Base-by-base conservation (phyloP, 345 rosid genomes). In the Citrus medica region DNA sequence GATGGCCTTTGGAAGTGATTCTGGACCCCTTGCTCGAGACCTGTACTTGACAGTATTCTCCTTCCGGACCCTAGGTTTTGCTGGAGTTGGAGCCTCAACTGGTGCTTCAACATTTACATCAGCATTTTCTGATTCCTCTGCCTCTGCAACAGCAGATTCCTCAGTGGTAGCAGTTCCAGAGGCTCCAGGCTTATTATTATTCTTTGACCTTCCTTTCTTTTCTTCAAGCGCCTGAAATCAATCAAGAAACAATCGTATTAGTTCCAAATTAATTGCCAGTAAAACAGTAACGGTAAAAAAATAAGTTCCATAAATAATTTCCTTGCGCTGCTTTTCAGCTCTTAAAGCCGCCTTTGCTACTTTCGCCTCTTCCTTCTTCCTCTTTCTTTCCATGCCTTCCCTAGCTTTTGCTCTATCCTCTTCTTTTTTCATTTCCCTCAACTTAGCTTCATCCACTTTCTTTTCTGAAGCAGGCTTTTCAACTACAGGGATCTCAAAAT, bases 321-420 rank as follows among this genome's bases (percentile, higher is more conserved):
- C 98, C 99, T 93, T 91, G 14, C 84, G 89, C 86, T 92, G 94
- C 89, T 89, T 97, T 80, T 94, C 98, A 74, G 96, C 97, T 90
- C 94, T 88, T 30, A 79, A 74, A 55, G 98, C 94, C 61, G 95
- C 97, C 87, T 96, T 96, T 19, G 90, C 92, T 64, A 98, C 99
- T 77, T 90, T 83, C 89, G 93, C 93, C 84, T 94, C 98, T 3
- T 98, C 98, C 87, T 83, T 75, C 85, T 89, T 97, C 89, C 90
- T 97, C 91, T 97, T 97, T 86, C 99, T 90, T 83, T 97, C 99
- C 90, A 89, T 82, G 63, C 97, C 98, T 82, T 84, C 95, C 86
- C 90, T 94, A 73, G 95, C 92, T 88, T 94, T 94, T 30, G 87
- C 97, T 21, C 90, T 84, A 83, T 96, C 98, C 88, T 91, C 97